Percentiles rank a stretch among this genome's conserved stretches.
Conservation (phyloP, 139 green algal genomes). For the Coelastrella sp. region DNA sequence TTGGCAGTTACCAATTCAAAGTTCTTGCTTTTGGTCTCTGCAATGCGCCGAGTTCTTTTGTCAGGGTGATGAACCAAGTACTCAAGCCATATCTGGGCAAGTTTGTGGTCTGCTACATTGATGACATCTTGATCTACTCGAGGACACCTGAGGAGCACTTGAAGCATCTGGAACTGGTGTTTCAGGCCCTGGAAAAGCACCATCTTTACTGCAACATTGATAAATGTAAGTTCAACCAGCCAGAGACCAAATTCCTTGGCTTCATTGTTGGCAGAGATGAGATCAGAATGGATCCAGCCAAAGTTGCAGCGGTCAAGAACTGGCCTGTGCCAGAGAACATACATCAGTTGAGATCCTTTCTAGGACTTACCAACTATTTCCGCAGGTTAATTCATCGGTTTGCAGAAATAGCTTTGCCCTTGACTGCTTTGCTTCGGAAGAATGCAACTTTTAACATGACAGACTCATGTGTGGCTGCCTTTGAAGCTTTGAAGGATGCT, state of each 20-base stretch:
- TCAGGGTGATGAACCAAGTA: background rate
- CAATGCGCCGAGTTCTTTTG: background rate
- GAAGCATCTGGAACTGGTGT: no score
- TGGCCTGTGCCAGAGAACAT: conserved; percentile 41
- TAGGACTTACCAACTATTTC: conserved; percentile 65
- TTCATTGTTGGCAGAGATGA: background rate
- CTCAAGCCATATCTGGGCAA: background rate
- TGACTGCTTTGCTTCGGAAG: conserved; percentile 47
- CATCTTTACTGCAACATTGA: background rate
- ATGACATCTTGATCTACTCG: conserved; percentile 18
- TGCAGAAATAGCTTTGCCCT: conserved; percentile 31
- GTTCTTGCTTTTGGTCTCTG: conserved; percentile 13
- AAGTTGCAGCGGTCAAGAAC: background rate
- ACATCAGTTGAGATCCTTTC: conserved; percentile 41
- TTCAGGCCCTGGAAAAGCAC: background rate
- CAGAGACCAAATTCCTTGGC: background rate
- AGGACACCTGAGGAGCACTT: background rate
- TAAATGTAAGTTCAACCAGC: background rate
- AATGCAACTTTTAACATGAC: background rate
- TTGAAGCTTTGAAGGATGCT: conserved; percentile 44
- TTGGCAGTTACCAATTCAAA: background rate
- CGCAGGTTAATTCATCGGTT: conserved; percentile 56
- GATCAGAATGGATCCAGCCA: conserved; percentile 5
- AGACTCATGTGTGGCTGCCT: background rate
- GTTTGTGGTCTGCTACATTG: background rate